These are phyloP conservation scores for Chaetomium tenue DNA, from an alignment of 495 filamentous ascomycete species.

Conservation along the genomic window DNA sequence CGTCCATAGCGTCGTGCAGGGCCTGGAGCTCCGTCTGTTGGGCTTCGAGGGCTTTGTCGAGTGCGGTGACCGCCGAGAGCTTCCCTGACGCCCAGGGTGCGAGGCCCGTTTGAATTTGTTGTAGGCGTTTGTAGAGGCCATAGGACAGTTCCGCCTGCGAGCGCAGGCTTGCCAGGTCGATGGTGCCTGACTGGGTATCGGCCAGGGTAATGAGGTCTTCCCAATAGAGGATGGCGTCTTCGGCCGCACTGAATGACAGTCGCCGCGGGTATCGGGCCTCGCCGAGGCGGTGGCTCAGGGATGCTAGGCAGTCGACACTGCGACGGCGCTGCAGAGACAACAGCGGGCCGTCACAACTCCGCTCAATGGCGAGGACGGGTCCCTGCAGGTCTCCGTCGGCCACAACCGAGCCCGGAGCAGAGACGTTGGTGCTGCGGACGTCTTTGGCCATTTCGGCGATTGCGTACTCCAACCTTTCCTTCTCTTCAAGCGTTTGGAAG, in stretches of 20 bases:
- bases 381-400: constrained; percentile 48
- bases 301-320: constrained; percentile 46
- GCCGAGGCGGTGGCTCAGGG: constrained; percentile 37
- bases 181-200: constrained; percentile 46
- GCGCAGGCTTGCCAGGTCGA: constrained; percentile 10
- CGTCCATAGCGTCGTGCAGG: constrained; percentile 64
- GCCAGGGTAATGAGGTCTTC: constrained; percentile 45
- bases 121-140: constrained; percentile 53
- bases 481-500: constrained; percentile 8
- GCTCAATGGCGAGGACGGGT: constrained; percentile 40
- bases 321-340: constrained; percentile 46
- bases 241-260: constrained; percentile 84
- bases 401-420: constrained; percentile 43
- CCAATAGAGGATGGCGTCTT: constrained; percentile 80
- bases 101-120: constrained; percentile 50
- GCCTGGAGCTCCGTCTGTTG: constrained; percentile 65
- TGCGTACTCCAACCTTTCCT: constrained; percentile 15
- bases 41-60: constrained; percentile 59
- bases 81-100: constrained; percentile 66
- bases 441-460: constrained; percentile 30
- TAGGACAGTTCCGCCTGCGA: constrained; percentile 56
- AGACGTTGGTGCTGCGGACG: constrained; percentile 31
- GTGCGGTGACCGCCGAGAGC: constrained; percentile 58
- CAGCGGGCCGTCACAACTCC: constrained; percentile 26
- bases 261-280: constrained; percentile 72